Conservation (phyloP, 176 grass and related monocot genomes). For the Bolboschoenus planiculmis region DNA sequence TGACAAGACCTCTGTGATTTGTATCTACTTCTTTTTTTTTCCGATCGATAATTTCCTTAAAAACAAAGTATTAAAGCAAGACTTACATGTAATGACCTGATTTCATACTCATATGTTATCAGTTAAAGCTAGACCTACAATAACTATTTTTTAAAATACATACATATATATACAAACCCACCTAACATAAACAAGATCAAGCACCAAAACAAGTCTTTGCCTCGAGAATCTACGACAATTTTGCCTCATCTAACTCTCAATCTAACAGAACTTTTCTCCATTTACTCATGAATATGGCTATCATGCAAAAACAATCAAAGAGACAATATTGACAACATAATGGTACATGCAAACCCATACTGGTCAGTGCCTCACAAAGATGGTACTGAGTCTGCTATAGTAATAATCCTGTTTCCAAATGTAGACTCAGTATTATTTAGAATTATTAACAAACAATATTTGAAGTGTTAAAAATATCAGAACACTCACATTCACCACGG, state of each 20-base stretch:
- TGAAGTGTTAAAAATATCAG: conserved; percentile 10
- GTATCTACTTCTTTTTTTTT: background rate
- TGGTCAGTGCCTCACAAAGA: background rate
- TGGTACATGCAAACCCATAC: background rate
- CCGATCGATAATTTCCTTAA: background rate
- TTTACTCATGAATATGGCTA: background rate
- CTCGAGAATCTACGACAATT: background rate
- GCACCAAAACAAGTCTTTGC: background rate
- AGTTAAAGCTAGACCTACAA: background rate
- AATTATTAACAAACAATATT: conserved; percentile 10
- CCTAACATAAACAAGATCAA: background rate
- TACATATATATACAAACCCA: background rate
- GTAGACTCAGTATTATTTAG: background rate
- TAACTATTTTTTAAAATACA: background rate
- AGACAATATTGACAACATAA: background rate
- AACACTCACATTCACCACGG: conserved; percentile 90
- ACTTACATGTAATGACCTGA: background rate
- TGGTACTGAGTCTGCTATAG: too few species aligned
- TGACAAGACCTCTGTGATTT: background rate
- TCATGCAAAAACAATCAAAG: conserved; percentile 4
- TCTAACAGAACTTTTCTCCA: background rate
- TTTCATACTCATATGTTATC: background rate
- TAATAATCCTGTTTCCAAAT: background rate
- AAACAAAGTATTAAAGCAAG: background rate
- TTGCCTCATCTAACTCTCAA: background rate